These are phyloP conservation scores for Neurospora sp. DNA, from an alignment of 495 filamentous ascomycete genomes.

Conservation along the genomic window DNA sequence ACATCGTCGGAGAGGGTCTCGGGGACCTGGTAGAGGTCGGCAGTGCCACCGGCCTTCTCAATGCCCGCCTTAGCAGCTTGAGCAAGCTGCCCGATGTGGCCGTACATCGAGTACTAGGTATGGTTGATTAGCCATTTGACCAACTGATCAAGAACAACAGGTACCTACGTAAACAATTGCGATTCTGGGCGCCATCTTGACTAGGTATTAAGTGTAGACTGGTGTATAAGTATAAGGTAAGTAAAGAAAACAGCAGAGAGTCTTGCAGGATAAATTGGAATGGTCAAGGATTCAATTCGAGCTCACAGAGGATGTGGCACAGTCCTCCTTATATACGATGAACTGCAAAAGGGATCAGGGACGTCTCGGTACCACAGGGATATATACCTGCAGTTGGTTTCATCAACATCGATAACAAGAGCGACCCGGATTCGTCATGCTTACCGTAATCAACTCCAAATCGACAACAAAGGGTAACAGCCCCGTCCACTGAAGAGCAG, in stretches of 20 bases:
- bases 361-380: not conserved
- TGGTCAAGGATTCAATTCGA: not conserved
- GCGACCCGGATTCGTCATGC: not conserved
- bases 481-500: not conserved
- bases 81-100: conserved; percentile 77
- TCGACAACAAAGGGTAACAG: not conserved
- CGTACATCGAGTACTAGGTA: conserved; percentile 78
- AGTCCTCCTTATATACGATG: not conserved
- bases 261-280: not conserved
- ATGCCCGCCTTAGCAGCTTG: conserved; percentile 87
- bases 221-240: not conserved
- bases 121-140: conserved; percentile 32
- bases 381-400: not conserved
- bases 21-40: conserved; percentile 72
- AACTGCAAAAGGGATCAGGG: not conserved
- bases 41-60: conserved; percentile 72
- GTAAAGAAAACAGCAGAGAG: not conserved
- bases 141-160: not conserved
- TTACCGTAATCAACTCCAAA: not conserved
- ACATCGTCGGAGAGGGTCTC: conserved; percentile 84
- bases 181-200: conserved; percentile 82
- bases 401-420: not conserved
- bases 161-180: conserved; percentile 78
- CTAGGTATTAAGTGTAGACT: conserved; percentile 7
- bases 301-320: not conserved